Base-by-base conservation (phyloP, 1,139 yeast genomes). In the Diutina sp. region DNA sequence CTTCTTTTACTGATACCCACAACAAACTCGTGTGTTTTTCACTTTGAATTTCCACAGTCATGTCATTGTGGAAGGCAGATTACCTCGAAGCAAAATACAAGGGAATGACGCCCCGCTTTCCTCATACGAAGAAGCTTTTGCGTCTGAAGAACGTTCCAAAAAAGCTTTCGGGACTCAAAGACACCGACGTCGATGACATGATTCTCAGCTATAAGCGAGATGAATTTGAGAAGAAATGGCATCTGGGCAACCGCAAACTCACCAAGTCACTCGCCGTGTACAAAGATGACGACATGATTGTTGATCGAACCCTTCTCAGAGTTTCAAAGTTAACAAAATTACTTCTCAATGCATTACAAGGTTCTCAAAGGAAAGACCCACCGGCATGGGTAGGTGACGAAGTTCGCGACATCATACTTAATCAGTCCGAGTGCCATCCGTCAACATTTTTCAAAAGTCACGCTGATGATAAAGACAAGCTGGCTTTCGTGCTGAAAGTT, bases 401-500 rank as follows among this genome's bases (percentile, higher is more conserved):
- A 0, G 58, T 71, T 2, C 56, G 65, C 29, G 57, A 48, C 0
- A 66, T 67, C 7, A 58, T 74, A 14, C 57, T 57, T 2, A 71
- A 74, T 60, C 74, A 73, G 59, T 35, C 66, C 7, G 58, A 66
- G 55, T 56, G 64, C 29, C 76, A 81, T 61, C 84, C 87, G 0
- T 72, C 78, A 47, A 65, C 69, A 38, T 81, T 83, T 66, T 80
- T 79, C 66, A 79, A 78, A 47, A 62, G 60, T 7, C 65, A 72
- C 61, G 76, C 79, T 62, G 78, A 79, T 55, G 68, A 72, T 65
- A 66, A 74, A 55, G 67, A 72, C 61, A 70, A 64, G 44, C 59
- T 80, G 66, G 72, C 76, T 61, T 65, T 79, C 60, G 72, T 82
- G 25, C 84, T 90, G 4, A 78, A 76, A 58, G 60, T 86, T 18